Evolutionary conservation across 495 filamentous ascomycete genomes (phyloP).

Genomic region (Penicillium alfredii): DNA sequence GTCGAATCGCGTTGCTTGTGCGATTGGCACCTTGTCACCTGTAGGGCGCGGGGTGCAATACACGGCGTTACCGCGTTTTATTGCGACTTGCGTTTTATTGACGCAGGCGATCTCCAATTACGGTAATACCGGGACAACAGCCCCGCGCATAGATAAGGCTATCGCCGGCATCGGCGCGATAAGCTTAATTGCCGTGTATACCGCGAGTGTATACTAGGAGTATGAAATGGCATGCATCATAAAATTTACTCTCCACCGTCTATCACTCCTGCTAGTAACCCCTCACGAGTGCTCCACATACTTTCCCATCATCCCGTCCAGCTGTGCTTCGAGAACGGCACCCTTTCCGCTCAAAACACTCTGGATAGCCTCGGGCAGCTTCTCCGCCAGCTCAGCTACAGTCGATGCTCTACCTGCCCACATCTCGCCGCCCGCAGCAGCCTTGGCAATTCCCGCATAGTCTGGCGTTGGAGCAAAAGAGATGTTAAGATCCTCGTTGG

Average conservation of each 20-base stretch:
- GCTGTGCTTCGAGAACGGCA: conserved; percentile 59
- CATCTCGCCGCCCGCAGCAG: conserved; percentile 72
- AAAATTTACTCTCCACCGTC: no score
- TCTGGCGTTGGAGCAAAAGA: conserved; percentile 81
- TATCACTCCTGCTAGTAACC: no score
- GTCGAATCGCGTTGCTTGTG: conserved; percentile 1
- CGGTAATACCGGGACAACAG: no score
- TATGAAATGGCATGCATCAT: background rate
- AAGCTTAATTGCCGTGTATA: no score
- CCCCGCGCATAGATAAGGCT: conserved; percentile 39
- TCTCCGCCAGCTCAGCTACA: conserved; percentile 52
- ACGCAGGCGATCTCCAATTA: no score
- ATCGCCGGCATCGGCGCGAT: conserved; percentile 37
- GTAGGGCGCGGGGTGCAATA: conserved; percentile 11
- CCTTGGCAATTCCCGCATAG: conserved; percentile 87
- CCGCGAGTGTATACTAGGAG: background rate
- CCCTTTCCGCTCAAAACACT: conserved; percentile 59
- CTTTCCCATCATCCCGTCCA: conserved; percentile 42
- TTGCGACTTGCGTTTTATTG: no score
- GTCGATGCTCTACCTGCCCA: conserved; percentile 63
- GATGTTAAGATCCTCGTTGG: conserved; percentile 85
- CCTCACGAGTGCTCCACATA: conserved; percentile 32
- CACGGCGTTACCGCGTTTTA: no score
- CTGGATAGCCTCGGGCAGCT: conserved; percentile 61
- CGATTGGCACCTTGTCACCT: conserved; percentile 6